Percentiles rank a stretch among this genome's conserved stretches.
These are phyloP conservation scores for Collariella sp. DNA, from an alignment of 495 filamentous ascomycete species.

Conservation along the genomic window DNA sequence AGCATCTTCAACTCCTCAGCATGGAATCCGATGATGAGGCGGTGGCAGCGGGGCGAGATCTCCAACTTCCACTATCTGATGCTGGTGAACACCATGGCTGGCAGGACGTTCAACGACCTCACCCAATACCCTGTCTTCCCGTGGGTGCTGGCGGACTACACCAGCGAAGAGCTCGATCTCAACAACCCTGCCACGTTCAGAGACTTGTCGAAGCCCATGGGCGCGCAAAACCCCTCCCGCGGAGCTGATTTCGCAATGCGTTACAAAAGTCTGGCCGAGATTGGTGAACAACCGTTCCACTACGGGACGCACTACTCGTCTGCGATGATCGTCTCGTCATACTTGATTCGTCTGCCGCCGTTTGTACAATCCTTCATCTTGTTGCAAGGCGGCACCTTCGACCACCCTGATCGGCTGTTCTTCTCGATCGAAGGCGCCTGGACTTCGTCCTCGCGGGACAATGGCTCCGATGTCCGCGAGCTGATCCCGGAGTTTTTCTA, in stretches of 20 bases:
- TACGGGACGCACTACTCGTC: slow-evolving; percentile 98
- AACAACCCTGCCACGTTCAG: slow-evolving; percentile 75
- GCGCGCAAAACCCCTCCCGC: slow-evolving; percentile 71
- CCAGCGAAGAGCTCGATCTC: slow-evolving; percentile 87
- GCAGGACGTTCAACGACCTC: slow-evolving; percentile 93
- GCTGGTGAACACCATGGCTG: slow-evolving; percentile 95
- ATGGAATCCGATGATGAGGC: slow-evolving; percentile 74
- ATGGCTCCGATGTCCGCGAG: slow-evolving; percentile 89
- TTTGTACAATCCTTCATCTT: slow-evolving; percentile 96
- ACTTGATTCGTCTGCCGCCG: slow-evolving; percentile 87
- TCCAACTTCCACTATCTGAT: slow-evolving; percentile 99
- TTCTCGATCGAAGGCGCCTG: slow-evolving; percentile 88
- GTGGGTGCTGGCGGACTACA: slow-evolving; percentile 94
- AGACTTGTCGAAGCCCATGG: slow-evolving; percentile 93
- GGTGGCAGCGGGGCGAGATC: slow-evolving; percentile 89
- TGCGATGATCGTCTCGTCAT: slow-evolving; percentile 96
- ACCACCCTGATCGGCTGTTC: slow-evolving; percentile 91
- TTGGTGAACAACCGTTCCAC: slow-evolving; percentile 86
- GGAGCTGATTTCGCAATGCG: slow-evolving; percentile 70
- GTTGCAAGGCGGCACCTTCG: slow-evolving; percentile 93
- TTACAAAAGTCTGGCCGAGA: slow-evolving; percentile 83
- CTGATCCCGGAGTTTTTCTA: slow-evolving; percentile 96
- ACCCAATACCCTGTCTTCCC: slow-evolving; percentile 98
- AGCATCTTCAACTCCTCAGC: slow-evolving; percentile 76
- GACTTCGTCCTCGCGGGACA: slow-evolving; percentile 80